These are phyloP conservation scores for Neolentinus lepideus DNA, from an alignment of 1,284 basidiomycete species.

Conservation along the genomic window DNA sequence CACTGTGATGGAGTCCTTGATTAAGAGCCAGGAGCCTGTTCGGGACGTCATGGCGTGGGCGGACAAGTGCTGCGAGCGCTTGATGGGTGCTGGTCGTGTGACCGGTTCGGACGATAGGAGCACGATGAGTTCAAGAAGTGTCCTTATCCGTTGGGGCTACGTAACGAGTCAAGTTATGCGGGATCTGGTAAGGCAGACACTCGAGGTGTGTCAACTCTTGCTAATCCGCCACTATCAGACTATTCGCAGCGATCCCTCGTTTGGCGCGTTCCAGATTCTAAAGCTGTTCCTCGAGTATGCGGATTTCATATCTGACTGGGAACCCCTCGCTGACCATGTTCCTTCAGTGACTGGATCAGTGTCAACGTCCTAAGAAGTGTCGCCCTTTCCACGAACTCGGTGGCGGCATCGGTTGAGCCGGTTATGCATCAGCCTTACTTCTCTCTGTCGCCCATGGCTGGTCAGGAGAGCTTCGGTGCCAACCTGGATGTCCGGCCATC, in stretches of 20 bases:
- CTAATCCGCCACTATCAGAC: conserved; percentile 41
- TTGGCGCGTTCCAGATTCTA: conserved; percentile 85
- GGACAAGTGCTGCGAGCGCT: conserved; percentile 76
- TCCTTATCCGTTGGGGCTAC: conserved; percentile 85
- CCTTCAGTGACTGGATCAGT: conserved; percentile 77
- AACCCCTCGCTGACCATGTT: conserved; percentile 7
- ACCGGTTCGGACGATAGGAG: conserved; percentile 59
- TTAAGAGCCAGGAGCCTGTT: conserved; percentile 75
- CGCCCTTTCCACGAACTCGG: conserved; percentile 80
- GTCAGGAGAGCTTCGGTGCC: conserved; percentile 62
- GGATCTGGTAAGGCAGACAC: conserved; percentile 57
- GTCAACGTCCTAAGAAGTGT: conserved; percentile 81
- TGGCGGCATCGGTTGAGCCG: conserved; percentile 82
- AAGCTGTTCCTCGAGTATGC: conserved; percentile 84
- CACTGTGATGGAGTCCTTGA: conserved; percentile 60
- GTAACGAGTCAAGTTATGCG: conserved; percentile 88
- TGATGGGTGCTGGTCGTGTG: conserved; percentile 64
- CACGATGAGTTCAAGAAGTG: conserved; percentile 79
- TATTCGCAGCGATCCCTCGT: conserved; percentile 83
- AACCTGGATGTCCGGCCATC: conserved; percentile 44
- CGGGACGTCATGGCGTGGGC: conserved; percentile 84
- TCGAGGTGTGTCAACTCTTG: conserved; percentile 5
- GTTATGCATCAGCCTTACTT: conserved; percentile 84
- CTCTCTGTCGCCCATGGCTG: conserved; percentile 72
- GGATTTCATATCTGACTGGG: conserved; percentile 8